phyloP scores from a whole-genome alignment of 768 basidiomycete species.

The Mycena filopes region DNA sequence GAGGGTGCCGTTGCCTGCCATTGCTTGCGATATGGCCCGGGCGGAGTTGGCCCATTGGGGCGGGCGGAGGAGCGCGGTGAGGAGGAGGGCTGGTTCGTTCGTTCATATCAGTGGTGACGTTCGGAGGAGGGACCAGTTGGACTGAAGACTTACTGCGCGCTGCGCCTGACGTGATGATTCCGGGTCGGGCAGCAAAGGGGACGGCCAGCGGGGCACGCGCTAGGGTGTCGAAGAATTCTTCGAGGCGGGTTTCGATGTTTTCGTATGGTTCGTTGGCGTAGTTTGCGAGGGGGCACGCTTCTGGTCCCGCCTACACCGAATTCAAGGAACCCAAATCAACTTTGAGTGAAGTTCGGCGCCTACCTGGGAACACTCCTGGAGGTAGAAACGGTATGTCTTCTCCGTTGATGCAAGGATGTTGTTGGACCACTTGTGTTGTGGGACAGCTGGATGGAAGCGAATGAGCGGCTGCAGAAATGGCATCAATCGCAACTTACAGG shows the following conservation, averaged over 20 bases:
- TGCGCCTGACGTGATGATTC: constrained; percentile 37
- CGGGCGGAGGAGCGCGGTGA: constrained; percentile 34
- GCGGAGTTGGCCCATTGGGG: constrained; percentile 31
- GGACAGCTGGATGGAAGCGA: constrained; percentile 31
- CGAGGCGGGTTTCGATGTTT: constrained; percentile 30
- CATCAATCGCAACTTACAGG: constrained; percentile 28
- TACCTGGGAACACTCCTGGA: constrained; percentile 32
- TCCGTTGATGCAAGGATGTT: constrained; percentile 37
- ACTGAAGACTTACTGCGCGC: constrained; percentile 26
- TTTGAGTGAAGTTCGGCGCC: too few species aligned
- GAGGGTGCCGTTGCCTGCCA: constrained; percentile 37
- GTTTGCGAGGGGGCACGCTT: constrained; percentile 32
- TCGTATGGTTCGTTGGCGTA: constrained; percentile 27
- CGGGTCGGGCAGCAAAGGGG: constrained; percentile 30
- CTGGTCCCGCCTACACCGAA: constrained; percentile 36
- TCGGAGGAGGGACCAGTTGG: background rate
- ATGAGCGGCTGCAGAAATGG: background rate
- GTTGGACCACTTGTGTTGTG: constrained; percentile 37
- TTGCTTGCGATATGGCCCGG: constrained; percentile 25
- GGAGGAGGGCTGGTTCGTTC: constrained; percentile 32
- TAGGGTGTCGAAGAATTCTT: constrained; percentile 36
- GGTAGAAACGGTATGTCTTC: constrained; percentile 38
- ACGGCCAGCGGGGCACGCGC: constrained; percentile 33
- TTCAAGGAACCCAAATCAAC: too few species aligned
- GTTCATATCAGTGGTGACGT: background rate